Evolutionary conservation across 495 filamentous ascomycete genomes (phyloP).

Genomic region (Tuber aestivum): DNA sequence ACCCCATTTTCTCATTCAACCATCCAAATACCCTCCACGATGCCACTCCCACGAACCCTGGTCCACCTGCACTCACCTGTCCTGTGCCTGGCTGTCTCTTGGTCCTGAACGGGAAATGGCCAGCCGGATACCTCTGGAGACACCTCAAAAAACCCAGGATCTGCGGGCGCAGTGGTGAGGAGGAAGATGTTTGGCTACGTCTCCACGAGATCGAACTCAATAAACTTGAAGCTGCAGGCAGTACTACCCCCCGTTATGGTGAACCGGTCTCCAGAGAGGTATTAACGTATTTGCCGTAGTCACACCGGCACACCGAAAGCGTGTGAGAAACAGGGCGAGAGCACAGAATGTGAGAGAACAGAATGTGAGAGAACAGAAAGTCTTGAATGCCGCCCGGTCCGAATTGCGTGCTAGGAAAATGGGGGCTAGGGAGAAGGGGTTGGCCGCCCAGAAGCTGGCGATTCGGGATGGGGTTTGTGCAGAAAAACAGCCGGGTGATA

Average conservation of each 20-base stretch:
- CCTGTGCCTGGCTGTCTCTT: not conserved
- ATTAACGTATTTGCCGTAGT: not conserved
- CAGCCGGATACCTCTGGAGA: not conserved
- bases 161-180: not conserved
- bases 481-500: not conserved
- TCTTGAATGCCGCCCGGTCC: not conserved
- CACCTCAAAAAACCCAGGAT: not conserved
- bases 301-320: not conserved
- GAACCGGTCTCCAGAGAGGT: not conserved
- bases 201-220: not conserved
- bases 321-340: not conserved
- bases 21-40: not conserved
- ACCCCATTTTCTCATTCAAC: not conserved
- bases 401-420: not conserved
- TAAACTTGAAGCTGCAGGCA: not conserved
- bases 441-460: not conserved
- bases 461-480: not conserved
- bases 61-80: not conserved
- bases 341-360: not conserved
- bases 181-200: not conserved
- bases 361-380: not conserved
- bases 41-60: not conserved
- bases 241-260: not conserved
- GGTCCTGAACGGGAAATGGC: not conserved
- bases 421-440: not conserved